Evolutionary conservation across 106 monocot species (phyloP).

Genomic region (Acorus gramineus): DNA sequence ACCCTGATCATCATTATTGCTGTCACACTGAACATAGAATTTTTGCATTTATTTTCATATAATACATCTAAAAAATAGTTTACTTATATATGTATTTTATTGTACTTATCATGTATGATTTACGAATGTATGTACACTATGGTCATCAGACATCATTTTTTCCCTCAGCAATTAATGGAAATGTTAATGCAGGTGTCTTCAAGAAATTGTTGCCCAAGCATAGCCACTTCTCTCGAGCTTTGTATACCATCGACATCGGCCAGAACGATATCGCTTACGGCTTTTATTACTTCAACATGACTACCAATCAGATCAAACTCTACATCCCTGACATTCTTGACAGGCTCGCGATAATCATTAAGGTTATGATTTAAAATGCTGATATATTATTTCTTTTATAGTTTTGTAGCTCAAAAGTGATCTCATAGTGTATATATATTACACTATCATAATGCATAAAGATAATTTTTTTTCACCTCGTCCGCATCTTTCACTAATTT

Average conservation of each 20-base stretch:
- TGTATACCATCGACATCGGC: conserved; percentile 54
- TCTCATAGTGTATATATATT: too few species aligned
- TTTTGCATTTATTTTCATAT: too few species aligned
- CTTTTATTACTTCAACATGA: conserved; percentile 6
- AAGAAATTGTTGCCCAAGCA: conserved; percentile 24
- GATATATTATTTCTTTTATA: background rate
- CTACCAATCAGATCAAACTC: conserved; percentile 1
- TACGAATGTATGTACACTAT: too few species aligned
- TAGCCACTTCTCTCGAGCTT: conserved; percentile 32
- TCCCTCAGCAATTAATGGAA: background rate
- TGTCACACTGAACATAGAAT: too few species aligned
- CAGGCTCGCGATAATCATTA: conserved; percentile 14
- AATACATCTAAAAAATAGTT: too few species aligned
- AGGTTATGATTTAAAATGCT: conserved; percentile 12
- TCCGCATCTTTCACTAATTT: too few species aligned
- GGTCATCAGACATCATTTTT: background rate
- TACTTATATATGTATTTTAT: too few species aligned
- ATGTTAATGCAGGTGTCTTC: conserved; percentile 16
- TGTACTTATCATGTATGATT: too few species aligned
- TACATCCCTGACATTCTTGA: conserved; percentile 16
- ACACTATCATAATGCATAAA: too few species aligned
- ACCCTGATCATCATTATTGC: too few species aligned
- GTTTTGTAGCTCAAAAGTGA: too few species aligned
- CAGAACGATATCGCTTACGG: conserved; percentile 50
- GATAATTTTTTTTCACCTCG: too few species aligned